Conservation (phyloP, 1,284 basidiomycete genomes). For the Anthracocystis setariae region DNA sequence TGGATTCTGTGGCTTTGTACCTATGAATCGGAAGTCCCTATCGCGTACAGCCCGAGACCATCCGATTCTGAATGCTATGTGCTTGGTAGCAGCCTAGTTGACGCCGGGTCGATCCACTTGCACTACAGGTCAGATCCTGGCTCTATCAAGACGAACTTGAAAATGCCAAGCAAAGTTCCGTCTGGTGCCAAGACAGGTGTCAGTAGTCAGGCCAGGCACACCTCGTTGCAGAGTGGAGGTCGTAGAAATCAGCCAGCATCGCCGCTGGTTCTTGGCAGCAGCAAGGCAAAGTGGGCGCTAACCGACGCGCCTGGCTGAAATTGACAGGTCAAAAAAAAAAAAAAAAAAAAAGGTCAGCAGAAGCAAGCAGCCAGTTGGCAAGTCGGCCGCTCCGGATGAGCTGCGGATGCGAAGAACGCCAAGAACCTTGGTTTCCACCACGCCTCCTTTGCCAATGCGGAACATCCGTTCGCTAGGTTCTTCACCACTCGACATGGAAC, state of each 20-base stretch:
- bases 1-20: neutral
- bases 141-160: neutral
- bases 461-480: slow-evolving; percentile 2
- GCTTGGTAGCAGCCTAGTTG: neutral
- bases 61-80: too few species aligned
- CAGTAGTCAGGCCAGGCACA: slow-evolving; percentile 1
- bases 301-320: neutral
- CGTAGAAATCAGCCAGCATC: too few species aligned
- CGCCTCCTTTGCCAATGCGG: neutral
- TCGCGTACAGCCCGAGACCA: neutral
- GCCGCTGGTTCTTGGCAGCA: neutral
- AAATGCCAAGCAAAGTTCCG: slow-evolving; percentile 28
- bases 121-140: too few species aligned
- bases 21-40: neutral
- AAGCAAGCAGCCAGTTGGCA: too few species aligned
- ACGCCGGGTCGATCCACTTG: slow-evolving; percentile 7
- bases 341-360: neutral
- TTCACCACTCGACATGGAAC: neutral
- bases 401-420: slow-evolving; percentile 15
- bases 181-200: slow-evolving; percentile 23
- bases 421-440: slow-evolving; percentile 34
- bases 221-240: neutral
- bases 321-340: neutral
- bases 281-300: neutral
- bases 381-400: slow-evolving; percentile 2